Base-by-base conservation (phyloP, 257 asterid genomes). In the Petunia secreta region DNA sequence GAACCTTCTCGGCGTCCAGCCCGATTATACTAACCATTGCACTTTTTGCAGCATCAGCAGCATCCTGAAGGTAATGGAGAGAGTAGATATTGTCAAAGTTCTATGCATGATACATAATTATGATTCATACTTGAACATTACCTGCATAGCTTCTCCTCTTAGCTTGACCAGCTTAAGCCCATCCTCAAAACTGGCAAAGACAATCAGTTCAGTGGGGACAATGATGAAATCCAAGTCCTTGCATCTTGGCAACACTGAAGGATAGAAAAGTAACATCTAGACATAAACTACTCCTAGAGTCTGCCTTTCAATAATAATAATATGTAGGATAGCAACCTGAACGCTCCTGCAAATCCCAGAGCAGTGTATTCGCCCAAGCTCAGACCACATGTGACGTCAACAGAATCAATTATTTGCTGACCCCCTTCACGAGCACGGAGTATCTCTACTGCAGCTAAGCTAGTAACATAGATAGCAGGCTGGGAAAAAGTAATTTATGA, bases 301-400 rank as follows among this genome's bases (percentile, higher is more conserved):
- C 9, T 52, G 57, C 11, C 57, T 52, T 52, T 52, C 57, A 16
- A 48, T 69, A 48, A 48, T 36, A 43, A 16, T 36, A 43, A 16
- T 69, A 46, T 46, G 59, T 34, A 48, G 79, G 82, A 40, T 80
- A 80, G 75, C 63, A 69, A 93, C 99, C 98, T 96, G 95, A 92
- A 92, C 86, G 98, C 96, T 82, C 94, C 95, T 39, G 99, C 93
- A 89, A 94, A 96, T 69, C 97, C 98, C 83, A 96, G 98, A 82
- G 98, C 97, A 68, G 99, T 94, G 86, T 96, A 94, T 81, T 96
- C 99, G 53, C 99, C 98, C 87, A 96, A 85, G 91, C 99, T 96
- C 50, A 96, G 91, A 73, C 99, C 99, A 80, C 99, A 92, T 15
- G 99, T 90, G 67, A 94, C 97, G 77, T 94, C 98, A 67, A 92